phyloP scores from a whole-genome alignment of 306 rosid genomes.

The Prunus persica region DNA sequence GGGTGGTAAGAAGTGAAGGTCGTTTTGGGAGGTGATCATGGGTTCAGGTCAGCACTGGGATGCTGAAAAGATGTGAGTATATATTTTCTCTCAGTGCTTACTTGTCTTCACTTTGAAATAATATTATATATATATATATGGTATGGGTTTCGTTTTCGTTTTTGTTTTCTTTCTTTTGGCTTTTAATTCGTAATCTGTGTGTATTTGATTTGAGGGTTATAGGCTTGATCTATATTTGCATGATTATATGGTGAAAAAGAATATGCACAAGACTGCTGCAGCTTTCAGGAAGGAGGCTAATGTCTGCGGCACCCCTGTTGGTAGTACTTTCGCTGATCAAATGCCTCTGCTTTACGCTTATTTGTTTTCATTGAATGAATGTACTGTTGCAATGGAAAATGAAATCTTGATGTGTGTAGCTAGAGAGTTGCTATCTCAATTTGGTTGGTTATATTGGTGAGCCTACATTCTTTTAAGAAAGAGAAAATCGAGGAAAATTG shows the following conservation, averaged over 20 bases:
- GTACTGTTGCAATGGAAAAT: neutral
- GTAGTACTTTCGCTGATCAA: neutral
- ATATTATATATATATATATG: neutral
- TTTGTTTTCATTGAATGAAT: neutral
- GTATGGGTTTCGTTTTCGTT: neutral
- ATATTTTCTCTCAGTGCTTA: neutral
- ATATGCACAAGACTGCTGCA: constrained; percentile 40
- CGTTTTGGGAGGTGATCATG: constrained; percentile 21
- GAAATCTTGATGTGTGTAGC: neutral
- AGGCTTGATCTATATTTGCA: constrained; percentile 40
- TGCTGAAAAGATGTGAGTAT: constrained; percentile 27
- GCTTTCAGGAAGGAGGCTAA: constrained; percentile 43
- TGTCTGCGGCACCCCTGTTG: neutral
- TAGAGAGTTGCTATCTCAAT: neutral
- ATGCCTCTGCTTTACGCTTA: neutral
- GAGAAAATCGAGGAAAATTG: neutral
- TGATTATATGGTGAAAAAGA: constrained; percentile 50
- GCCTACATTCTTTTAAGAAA: neutral
- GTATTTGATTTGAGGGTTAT: constrained; percentile 6
- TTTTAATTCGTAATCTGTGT: neutral
- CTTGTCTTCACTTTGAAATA: neutral
- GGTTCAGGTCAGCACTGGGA: constrained; percentile 22
- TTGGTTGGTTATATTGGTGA: neutral
- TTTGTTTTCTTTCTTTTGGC: neutral
- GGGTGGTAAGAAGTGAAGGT: neutral